Base-by-base conservation (phyloP, 192 early-diverging fungal species). In the Entomortierella beljakovae region DNA sequence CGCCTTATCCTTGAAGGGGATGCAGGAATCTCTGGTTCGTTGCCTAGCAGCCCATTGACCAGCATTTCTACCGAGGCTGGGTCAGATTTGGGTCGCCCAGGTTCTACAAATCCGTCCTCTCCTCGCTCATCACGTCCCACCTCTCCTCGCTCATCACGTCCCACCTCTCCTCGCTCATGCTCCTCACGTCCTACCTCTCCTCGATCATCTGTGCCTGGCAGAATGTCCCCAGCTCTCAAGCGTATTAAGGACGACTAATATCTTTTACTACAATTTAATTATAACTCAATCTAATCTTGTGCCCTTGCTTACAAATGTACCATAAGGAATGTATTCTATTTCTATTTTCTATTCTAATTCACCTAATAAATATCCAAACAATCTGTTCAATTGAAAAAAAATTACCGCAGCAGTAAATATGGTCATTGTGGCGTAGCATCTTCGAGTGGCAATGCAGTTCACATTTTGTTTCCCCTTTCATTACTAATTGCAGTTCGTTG, bases 221-320 rank as follows among this genome's bases (percentile, higher is more conserved):
- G 50, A 29, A 49, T 68, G 29, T 79, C 75, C 8, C 75, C 64
- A 5, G 55, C 75, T 22, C 46, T 67, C 66, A 69, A 65, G 68
- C 66, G 75, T 31, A 64, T 70, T 57, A 79, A 79, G 60, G 75
- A 79, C 34, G 75, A 79, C 4, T 79, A 55, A 57, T 35, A 3
- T n/a, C 0, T 22, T 31, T 35, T 25, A 25, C 54, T 38, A 1
- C 61, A 42, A 37, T 59, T 67, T 22, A 46, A 3, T 43, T 25
- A 28, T 32, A 58, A 37, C 34, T 40, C 40, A 20, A 31, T 18
- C 26, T 23, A 34, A 57, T 72, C 53, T n/a, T 49, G n/a, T 26
- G 23, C 46, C n/a, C n/a, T n/a, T n/a, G n/a, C n/a, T n/a, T n/a
- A n/a, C n/a, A n/a, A n/a, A n/a, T 13, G 35, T 73, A 58, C 56